A percentile compares a stretch with the other conserved stretches of the same genome.
phyloP scores from a whole-genome alignment of 345 rosid genomes.

The Eucalyptus polybractea region DNA sequence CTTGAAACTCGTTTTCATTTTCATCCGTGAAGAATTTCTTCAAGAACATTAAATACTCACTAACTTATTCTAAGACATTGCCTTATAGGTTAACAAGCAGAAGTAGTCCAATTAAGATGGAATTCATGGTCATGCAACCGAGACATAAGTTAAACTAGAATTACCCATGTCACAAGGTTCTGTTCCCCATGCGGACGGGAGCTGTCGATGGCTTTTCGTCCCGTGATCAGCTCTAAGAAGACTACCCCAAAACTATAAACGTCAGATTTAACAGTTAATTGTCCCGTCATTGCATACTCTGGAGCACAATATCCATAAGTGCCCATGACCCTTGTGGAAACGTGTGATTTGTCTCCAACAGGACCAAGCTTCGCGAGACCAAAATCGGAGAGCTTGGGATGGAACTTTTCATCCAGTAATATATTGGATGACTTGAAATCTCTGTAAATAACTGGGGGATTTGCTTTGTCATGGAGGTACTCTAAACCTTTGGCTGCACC shows the following conservation, averaged over 20 bases:
- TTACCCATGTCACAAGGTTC: constrained; percentile 88
- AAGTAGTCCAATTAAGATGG: neutral
- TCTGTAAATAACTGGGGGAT: constrained; percentile 93
- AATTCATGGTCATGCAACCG: neutral
- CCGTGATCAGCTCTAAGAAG: constrained; percentile 87
- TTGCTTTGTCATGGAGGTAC: constrained; percentile 81
- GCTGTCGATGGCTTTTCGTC: constrained; percentile 81
- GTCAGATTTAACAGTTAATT: constrained; percentile 82
- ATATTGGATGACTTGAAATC: constrained; percentile 96
- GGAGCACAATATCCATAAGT: constrained; percentile 99
- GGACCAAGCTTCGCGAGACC: constrained; percentile 99
- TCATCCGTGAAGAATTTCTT: neutral
- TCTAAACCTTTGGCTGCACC: constrained; percentile 97
- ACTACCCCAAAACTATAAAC: constrained; percentile 94
- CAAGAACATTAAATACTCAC: neutral
- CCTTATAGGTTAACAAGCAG: neutral
- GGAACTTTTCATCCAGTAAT: constrained; percentile 69
- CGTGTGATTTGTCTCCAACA: constrained; percentile 89
- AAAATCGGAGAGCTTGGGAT: constrained; percentile 91
- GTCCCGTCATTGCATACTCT: constrained; percentile 97
- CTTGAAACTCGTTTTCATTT: neutral
- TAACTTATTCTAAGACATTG: neutral
- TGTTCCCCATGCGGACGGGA: constrained; percentile 84
- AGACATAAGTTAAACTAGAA: neutral
- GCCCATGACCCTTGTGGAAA: constrained; percentile 97